phyloP scores from a whole-genome alignment of 805 yeast genomes.

The Ogataea trehalophila region DNA sequence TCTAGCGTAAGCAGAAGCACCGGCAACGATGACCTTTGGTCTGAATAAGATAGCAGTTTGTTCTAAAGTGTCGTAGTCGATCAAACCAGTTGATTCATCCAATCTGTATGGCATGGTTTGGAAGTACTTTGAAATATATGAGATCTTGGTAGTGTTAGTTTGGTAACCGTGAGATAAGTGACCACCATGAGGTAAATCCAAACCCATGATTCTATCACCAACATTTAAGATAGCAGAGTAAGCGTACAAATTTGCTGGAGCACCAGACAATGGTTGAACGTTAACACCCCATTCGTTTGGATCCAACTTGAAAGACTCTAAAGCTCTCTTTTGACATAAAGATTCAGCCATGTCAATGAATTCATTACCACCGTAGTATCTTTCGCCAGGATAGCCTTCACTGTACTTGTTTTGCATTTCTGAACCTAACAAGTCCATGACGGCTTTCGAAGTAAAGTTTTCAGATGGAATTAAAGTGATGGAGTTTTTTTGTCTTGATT shows the following conservation, averaged over 20 bases:
- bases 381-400: conserved; percentile 98
- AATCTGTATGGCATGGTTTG: conserved; percentile 99
- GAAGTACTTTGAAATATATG: conserved; percentile 93
- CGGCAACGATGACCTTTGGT: conserved; percentile 95
- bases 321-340: conserved; percentile 91
- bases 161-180: conserved; percentile 98
- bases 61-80: conserved; percentile 94
- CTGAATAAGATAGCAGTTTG: conserved; percentile 87
- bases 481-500: conserved; percentile 87
- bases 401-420: conserved; percentile 98
- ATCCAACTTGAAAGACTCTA: conserved; percentile 77
- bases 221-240: conserved; percentile 94
- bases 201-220: conserved; percentile 96
- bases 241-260: conserved; percentile 96
- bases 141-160: conserved; percentile 87
- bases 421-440: conserved; percentile 93
- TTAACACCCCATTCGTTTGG: conserved; percentile 95
- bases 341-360: conserved; percentile 91
- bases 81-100: conserved; percentile 84
- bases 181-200: conserved; percentile 98
- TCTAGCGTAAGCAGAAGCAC: conserved; percentile 97
- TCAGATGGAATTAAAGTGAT: conserved; percentile 94
- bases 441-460: conserved; percentile 94
- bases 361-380: conserved; percentile 99
- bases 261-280: conserved; percentile 93